Conservation (phyloP, 805 yeast genomes). For the Candida stauntonica region DNA sequence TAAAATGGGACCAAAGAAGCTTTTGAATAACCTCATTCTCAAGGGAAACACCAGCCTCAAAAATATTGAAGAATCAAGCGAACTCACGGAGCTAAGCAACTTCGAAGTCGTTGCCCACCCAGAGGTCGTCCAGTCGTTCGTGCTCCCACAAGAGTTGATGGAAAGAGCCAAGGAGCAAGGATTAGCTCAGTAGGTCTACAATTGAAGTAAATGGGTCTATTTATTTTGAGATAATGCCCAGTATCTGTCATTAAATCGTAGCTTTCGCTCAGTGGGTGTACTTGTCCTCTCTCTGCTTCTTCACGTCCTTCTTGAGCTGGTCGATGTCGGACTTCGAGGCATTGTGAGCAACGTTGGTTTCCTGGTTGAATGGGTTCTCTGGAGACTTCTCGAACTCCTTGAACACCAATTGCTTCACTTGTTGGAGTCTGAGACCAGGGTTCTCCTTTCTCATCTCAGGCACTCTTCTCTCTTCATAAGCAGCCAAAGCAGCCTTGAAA, state of each 20-base stretch:
- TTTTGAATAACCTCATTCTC: background rate
- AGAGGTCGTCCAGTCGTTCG: too few relatives aligned
- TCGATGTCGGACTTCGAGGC: slow-evolving; percentile 52
- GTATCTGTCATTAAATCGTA: background rate
- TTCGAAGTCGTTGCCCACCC: too few relatives aligned
- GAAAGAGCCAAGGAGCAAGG: too few relatives aligned
- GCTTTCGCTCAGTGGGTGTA: slow-evolving; percentile 8
- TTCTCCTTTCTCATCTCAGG: slow-evolving; percentile 72
- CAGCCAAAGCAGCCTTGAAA: slow-evolving; percentile 73
- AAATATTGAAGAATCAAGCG: too few relatives aligned
- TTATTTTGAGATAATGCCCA: too few relatives aligned
- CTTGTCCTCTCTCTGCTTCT: slow-evolving; percentile 41
- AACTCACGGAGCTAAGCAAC: too few relatives aligned
- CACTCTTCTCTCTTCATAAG: slow-evolving; percentile 64
- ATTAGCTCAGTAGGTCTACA: too few relatives aligned
- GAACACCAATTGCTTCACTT: slow-evolving; percentile 64
- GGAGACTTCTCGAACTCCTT: slow-evolving; percentile 80
- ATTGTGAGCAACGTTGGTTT: slow-evolving; percentile 54
- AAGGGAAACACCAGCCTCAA: too few relatives aligned
- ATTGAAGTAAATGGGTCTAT: too few relatives aligned
- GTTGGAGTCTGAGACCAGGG: slow-evolving; percentile 78
- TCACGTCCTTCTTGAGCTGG: slow-evolving; percentile 44
- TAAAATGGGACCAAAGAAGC: background rate
- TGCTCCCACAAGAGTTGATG: too few relatives aligned
- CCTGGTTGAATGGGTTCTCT: slow-evolving; percentile 81